Conservation (phyloP, 176 grass and related monocot species). For the Oryza nivara region DNA sequence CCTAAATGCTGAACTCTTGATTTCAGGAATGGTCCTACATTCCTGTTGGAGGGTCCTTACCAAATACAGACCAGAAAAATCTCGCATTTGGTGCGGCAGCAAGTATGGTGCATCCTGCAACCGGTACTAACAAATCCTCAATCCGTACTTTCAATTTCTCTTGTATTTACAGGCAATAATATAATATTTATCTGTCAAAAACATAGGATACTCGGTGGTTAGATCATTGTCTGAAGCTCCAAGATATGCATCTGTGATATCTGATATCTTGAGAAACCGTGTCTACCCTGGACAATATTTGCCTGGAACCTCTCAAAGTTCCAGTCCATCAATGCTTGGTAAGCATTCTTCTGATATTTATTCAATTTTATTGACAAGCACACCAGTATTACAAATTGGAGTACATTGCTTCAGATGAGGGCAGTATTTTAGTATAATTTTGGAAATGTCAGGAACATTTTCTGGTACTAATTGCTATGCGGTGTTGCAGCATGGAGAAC, state of each 20-base stretch:
- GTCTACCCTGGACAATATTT: slow-evolving; percentile 54
- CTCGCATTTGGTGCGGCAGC: slow-evolving; percentile 99
- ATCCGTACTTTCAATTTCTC: neutral
- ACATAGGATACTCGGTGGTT: slow-evolving; percentile 94
- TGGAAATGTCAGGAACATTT: neutral
- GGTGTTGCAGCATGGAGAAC: slow-evolving; percentile 81
- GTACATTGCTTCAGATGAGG: neutral
- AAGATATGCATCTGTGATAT: slow-evolving; percentile 87
- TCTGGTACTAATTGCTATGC: slow-evolving; percentile 20
- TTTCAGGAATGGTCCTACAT: slow-evolving; percentile 96
- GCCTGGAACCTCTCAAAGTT: slow-evolving; percentile 47
- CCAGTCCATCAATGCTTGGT: slow-evolving; percentile 90
- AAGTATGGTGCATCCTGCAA: slow-evolving; percentile 99
- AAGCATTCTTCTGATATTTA: slow-evolving; percentile 29
- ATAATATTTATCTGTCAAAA: slow-evolving; percentile 34
- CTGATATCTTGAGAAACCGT: slow-evolving; percentile 71
- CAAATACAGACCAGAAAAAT: slow-evolving; percentile 95
- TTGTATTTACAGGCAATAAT: slow-evolving; percentile 3
- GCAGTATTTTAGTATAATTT: neutral
- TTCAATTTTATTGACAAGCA: neutral
- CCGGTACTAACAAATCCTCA: slow-evolving; percentile 55
- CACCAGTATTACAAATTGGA: neutral
- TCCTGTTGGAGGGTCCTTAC: slow-evolving; percentile 97
- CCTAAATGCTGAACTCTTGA: slow-evolving; percentile 33
- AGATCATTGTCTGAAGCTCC: slow-evolving; percentile 98